A percentile compares a stretch with the other conserved stretches of the same genome.
Conservation (phyloP, 2,329 filamentous ascomycete species). For the Emmonsia crescens region DNA sequence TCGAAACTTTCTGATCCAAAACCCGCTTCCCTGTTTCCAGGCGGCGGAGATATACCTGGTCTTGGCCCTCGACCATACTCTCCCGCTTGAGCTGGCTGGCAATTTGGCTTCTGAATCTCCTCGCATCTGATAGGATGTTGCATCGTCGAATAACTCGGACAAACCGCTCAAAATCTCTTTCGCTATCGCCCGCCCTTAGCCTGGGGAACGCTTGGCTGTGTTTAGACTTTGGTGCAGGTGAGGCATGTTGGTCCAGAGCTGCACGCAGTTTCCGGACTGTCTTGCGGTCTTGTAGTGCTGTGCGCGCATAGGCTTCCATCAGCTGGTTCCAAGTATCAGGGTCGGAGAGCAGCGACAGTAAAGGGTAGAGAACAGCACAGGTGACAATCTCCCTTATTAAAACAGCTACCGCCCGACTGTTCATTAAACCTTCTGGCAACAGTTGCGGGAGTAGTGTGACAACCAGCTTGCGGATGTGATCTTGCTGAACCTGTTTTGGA, state of each 20-base stretch:
- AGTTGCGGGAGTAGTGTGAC: constrained; percentile 61
- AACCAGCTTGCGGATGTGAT: constrained; percentile 70
- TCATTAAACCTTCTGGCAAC: constrained; percentile 61
- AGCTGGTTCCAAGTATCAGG: constrained; percentile 97
- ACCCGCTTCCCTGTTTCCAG: constrained; percentile 84
- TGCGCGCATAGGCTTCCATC: constrained; percentile 77
- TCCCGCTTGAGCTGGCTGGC: constrained; percentile 85
- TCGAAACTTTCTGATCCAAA: constrained; percentile 77
- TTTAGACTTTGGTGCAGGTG: constrained; percentile 57
- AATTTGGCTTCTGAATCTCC: constrained; percentile 83
- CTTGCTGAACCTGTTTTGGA: constrained; percentile 74
- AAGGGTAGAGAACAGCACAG: constrained; percentile 76
- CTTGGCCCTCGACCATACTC: constrained; percentile 63
- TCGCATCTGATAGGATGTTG: constrained; percentile 83
- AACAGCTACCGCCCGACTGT: constrained; percentile 68
- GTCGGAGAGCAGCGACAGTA: constrained; percentile 70
- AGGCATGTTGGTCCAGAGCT: constrained; percentile 86
- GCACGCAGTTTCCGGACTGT: constrained; percentile 86
- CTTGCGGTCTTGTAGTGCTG: constrained; percentile 86
- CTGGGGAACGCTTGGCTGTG: constrained; percentile 65
- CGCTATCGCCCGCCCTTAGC: constrained; percentile 69
- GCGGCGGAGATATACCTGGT: constrained; percentile 75
- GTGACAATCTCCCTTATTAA: constrained; percentile 83
- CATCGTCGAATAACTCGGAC: constrained; percentile 80
- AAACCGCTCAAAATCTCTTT: constrained; percentile 89